Evolutionary conservation across 2,329 filamentous ascomycete species (phyloP), one percentile per base, ranked within the genome.

Genomic region (Stylonectria norvegica): DNA sequence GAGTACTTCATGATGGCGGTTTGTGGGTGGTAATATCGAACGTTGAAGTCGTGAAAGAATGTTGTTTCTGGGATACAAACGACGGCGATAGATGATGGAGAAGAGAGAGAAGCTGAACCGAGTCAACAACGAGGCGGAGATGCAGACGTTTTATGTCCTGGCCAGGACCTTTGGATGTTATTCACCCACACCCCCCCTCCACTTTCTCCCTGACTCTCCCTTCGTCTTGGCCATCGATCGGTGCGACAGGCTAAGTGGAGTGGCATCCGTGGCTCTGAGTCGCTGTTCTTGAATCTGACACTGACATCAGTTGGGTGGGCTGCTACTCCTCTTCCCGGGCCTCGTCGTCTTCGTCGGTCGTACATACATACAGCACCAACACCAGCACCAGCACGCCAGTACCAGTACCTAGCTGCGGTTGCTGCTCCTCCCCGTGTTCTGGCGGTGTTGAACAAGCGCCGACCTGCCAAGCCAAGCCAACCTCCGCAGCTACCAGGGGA

Each of bases 1-100:
- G 62, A 57, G 60, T 65, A 62, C 61, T 66, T 66, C 66, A 69
- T 67, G 41, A 30, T 55, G 55, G 42, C 38, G 45, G 39, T 45
- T n/a, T 22, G 43, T 45, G 32, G 34, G 32, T 41, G 49, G 18
- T 45, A 34, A 14, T 29, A 29, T 29, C n/a, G 15, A 29, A 7
- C 15, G 27, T 34, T 20, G 38, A 36, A 30, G 36, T n/a, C 47
- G 36, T 36, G 29, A 34, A 23, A 34, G 27, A 20, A 22, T 34
- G 29, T 29, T 38, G 20, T 19, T 38, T 29, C 20, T 34, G 25
- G 35, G 15, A 33, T 29, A 39, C 17, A 28, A 34, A 31, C 4
- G 22, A 18, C 20, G 25, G 30, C 28, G 29, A 36, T 27, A 32
- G 37, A 16, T 40, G 43, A 30, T 35, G 27, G 43, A 27, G 17